Base-by-base conservation (phyloP, 2,329 filamentous ascomycete species). In the Apiospora pterosperma region DNA sequence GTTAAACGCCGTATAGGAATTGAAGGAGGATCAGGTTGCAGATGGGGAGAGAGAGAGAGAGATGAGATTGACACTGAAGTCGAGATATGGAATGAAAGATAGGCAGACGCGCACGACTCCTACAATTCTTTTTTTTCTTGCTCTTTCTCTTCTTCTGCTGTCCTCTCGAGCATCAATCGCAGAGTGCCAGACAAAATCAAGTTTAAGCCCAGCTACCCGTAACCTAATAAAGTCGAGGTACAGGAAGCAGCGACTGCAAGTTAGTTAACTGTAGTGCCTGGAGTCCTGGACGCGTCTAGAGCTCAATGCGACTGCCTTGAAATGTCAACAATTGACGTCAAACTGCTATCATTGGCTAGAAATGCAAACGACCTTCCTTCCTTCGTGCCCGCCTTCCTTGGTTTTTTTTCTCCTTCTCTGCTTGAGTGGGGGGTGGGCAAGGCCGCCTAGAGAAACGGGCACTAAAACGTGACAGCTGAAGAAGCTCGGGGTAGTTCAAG, bases 311-410 rank as follows among this genome's bases (percentile, higher is more conserved):
- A 62, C 36, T 48, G 38, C n/a, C 36, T n/a, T n/a, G 36, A 23
- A 55, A 62, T 62, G 61, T 62, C 61, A 62, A 62, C 61, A 62
- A 62, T 55, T 62, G 61, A 62, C 61, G 61, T 62, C 61, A 62
- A 62, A 36, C 61, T 25, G 48, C 48, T 55, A 28, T 55, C 48
- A 55, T 55, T 55, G 48, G 48, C 48, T 19, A 21, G 48, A 34
- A 34, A 28, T 16, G 25, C 25, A 28, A n/a, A n/a, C n/a, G n/a
- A n/a, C n/a, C n/a, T n/a, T n/a, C n/a, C n/a, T n/a, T n/a, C 28
- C 25, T 19, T 55, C 16, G 11, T 55, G 38, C 19, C 48, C 48
- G 48, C 48, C 48, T 28, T 25, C 48, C 48, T 28, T 55, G n/a
- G 21, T 55, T 55, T 55, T 44, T 44, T 52, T 31, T 10, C 36